Percentiles rank a stretch among this genome's conserved stretches.
These are phyloP conservation scores for Zygosaccharomyces bisporus DNA, from an alignment of 805 yeast species.

Conservation along the genomic window DNA sequence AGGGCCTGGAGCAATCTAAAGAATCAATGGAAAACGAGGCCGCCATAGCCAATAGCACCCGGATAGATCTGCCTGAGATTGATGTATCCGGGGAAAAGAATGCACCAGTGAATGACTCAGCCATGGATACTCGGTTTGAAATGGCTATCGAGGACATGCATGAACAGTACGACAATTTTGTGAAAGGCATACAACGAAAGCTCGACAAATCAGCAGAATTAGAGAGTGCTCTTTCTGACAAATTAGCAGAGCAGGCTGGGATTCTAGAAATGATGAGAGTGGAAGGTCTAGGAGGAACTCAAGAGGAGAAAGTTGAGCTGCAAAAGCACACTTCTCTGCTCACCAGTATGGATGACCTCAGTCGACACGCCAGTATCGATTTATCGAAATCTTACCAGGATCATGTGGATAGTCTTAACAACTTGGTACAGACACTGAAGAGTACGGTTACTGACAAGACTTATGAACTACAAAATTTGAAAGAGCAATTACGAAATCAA, in stretches of 20 bases:
- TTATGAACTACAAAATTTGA: constrained; percentile 11
- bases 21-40: not conserved
- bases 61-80: constrained; percentile 7
- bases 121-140: constrained; percentile 28
- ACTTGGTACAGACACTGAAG: constrained; percentile 16
- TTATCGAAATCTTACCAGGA: constrained; percentile 18
- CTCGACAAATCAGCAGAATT: constrained; percentile 20
- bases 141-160: constrained; percentile 30
- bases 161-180: constrained; percentile 30
- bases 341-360: constrained; percentile 11
- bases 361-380: constrained; percentile 13
- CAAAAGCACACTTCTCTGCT: constrained; percentile 1
- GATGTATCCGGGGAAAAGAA: not conserved
- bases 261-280: constrained; percentile 12
- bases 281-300: not conserved
- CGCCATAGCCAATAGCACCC: constrained; percentile 25
- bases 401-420: constrained; percentile 20
- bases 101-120: constrained; percentile 11
- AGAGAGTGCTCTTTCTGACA: constrained; percentile 20
- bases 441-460: constrained; percentile 17
- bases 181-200: constrained; percentile 26
- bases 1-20: not conserved
- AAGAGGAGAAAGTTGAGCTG: not conserved
- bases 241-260: constrained; percentile 24
- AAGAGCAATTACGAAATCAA: constrained; percentile 9